Evolutionary conservation across 345 rosid species (phyloP).

Genomic region (Viola odorata): DNA sequence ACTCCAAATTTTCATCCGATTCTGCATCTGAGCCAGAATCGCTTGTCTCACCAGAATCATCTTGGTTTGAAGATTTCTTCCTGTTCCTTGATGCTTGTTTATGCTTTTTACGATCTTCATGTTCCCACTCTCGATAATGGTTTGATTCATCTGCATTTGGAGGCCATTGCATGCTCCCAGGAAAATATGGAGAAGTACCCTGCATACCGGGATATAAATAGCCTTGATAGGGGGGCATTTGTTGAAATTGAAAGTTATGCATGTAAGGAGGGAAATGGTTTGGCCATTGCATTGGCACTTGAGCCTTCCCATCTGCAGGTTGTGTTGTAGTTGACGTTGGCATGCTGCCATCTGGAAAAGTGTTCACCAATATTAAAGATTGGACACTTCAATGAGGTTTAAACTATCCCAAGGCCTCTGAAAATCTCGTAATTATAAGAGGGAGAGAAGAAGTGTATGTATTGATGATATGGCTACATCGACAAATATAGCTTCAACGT

Average conservation of each 20-base stretch:
- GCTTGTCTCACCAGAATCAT: constrained; percentile 46
- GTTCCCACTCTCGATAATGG: constrained; percentile 33
- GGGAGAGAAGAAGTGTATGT: too few species aligned
- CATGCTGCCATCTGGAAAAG: constrained; percentile 36
- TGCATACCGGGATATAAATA: constrained; percentile 76
- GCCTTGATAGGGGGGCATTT: constrained; percentile 55
- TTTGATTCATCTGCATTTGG: constrained; percentile 50
- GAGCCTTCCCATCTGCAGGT: constrained; percentile 41
- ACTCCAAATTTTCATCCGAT: constrained; percentile 27
- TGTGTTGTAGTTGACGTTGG: constrained; percentile 20
- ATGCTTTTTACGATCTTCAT: constrained; percentile 30
- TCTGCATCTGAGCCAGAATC: constrained; percentile 45
- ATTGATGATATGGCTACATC: too few species aligned
- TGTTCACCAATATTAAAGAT: constrained; percentile 11
- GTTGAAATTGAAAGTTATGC: constrained; percentile 72
- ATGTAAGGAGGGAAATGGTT: constrained; percentile 67
- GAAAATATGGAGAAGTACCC: constrained; percentile 63
- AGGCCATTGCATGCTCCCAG: constrained; percentile 75
- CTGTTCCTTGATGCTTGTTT: constrained; percentile 55
- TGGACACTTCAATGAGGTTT: background rate
- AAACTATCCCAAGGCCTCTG: constrained; percentile 1
- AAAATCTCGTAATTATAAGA: too few species aligned
- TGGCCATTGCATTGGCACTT: constrained; percentile 65
- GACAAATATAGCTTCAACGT: too few species aligned
- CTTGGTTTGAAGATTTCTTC: constrained; percentile 40